A percentile compares a stretch with the other conserved stretches of the same genome.
Conservation (phyloP, 2,329 filamentous ascomycete species). For the Magnaporthiopsis rhizophila region DNA sequence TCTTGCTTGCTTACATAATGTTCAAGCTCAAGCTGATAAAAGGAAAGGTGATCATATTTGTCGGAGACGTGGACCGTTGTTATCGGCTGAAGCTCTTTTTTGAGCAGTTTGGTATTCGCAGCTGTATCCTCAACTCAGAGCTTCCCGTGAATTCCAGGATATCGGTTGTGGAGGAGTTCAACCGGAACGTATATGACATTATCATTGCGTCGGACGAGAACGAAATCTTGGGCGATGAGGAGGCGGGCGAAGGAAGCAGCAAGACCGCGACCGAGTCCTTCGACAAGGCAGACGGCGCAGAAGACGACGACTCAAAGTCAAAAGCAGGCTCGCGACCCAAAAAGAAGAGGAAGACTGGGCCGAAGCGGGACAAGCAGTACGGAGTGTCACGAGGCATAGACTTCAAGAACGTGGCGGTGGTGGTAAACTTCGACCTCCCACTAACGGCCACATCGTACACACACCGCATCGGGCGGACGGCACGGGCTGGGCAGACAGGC, state of each 20-base stretch:
- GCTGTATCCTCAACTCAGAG: constrained; percentile 89
- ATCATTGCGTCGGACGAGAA: constrained; percentile 79
- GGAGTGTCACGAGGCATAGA: constrained; percentile 95
- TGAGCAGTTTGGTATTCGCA: constrained; percentile 93
- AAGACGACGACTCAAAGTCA: constrained; percentile 22
- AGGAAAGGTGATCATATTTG: constrained; percentile 69
- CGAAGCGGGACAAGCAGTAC: constrained; percentile 73
- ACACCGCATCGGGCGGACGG: constrained; percentile 93
- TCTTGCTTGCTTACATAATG: constrained; percentile 84
- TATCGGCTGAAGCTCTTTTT: constrained; percentile 92
- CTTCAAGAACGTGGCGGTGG: constrained; percentile 89
- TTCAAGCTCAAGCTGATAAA: constrained; percentile 93
- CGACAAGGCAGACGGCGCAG: constrained; percentile 20
- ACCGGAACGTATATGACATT: constrained; percentile 93
- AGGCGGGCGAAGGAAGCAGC: constrained; percentile 22
- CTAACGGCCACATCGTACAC: constrained; percentile 84
- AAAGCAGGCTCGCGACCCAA: constrained; percentile 26
- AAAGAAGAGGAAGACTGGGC: constrained; percentile 60
- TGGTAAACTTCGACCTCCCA: constrained; percentile 96
- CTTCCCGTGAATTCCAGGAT: constrained; percentile 86
- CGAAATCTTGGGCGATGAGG: constrained; percentile 26
- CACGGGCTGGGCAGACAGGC: constrained; percentile 80
- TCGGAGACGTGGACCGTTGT: constrained; percentile 77
- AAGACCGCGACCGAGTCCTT: constrained; percentile 17
- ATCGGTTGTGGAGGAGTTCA: constrained; percentile 96